Evolutionary conservation across 2,329 filamentous ascomycete genomes (phyloP).

Genomic region (Fusarium armeniacum): DNA sequence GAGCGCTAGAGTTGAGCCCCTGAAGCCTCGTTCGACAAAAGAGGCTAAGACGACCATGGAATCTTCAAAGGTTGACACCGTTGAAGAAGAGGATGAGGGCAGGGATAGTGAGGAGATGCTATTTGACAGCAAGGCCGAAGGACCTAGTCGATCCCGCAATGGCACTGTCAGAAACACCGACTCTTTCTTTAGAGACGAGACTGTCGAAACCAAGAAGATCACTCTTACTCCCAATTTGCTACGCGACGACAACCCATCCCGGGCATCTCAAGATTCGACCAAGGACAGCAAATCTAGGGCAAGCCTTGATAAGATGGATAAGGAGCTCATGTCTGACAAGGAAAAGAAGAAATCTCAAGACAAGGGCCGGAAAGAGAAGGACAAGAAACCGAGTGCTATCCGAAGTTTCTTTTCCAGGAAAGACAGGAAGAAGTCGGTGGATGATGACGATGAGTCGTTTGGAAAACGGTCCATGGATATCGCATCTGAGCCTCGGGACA

Average conservation of each 20-base stretch:
- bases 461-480: slow-evolving; percentile 75
- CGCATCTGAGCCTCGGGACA: slow-evolving; percentile 59
- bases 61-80: slow-evolving; percentile 51
- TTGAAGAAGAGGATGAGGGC: slow-evolving; percentile 54
- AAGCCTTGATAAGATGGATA: slow-evolving; percentile 79
- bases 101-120: slow-evolving; percentile 76
- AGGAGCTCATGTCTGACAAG: slow-evolving; percentile 71
- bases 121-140: slow-evolving; percentile 67
- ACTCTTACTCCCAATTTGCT: slow-evolving; percentile 93
- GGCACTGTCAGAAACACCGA: slow-evolving; percentile 92
- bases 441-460: slow-evolving; percentile 71
- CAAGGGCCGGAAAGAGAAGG: slow-evolving; percentile 80
- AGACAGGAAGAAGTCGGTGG: slow-evolving; percentile 69
- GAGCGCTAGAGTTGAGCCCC: slow-evolving; percentile 68
- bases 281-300: slow-evolving; percentile 68
- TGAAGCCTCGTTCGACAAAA: slow-evolving; percentile 63
- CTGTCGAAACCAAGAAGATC: slow-evolving; percentile 95
- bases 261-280: slow-evolving; percentile 65
- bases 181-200: slow-evolving; percentile 98
- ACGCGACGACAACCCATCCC: slow-evolving; percentile 78
- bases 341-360: slow-evolving; percentile 83
- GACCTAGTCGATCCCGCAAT: slow-evolving; percentile 78
- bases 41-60: slow-evolving; percentile 56
- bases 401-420: slow-evolving; percentile 74
- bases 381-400: slow-evolving; percentile 70